phyloP scores from a whole-genome alignment of 495 filamentous ascomycete genomes.

The Opeltia flavorubescens region DNA sequence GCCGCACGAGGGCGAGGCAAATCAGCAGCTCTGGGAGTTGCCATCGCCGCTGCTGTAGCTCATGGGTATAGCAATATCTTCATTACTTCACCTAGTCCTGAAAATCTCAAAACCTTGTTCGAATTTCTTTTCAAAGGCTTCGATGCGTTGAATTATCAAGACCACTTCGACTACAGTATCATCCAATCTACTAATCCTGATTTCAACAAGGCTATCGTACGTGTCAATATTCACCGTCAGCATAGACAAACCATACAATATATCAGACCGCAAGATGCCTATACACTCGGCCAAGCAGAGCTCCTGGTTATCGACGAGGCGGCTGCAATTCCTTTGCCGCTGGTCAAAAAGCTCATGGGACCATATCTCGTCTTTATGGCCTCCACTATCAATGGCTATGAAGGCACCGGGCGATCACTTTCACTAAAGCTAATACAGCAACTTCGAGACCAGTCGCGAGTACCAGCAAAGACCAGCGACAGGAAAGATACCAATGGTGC shows the following conservation, averaged over 20 bases:
- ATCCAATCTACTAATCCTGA: slow-evolving; percentile 97
- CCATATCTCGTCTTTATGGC: slow-evolving; percentile 99
- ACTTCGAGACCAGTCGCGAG: slow-evolving; percentile 79
- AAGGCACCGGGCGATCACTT: slow-evolving; percentile 89
- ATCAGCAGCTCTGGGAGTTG: slow-evolving; percentile 86
- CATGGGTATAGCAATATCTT: slow-evolving; percentile 99
- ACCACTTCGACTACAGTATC: slow-evolving; percentile 94
- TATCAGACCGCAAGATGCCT: slow-evolving; percentile 88
- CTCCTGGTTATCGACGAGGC: slow-evolving; percentile 96
- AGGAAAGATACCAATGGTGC: slow-evolving; percentile 53
- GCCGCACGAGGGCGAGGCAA: slow-evolving; percentile 94
- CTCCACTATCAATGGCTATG: slow-evolving; percentile 97
- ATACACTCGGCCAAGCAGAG: slow-evolving; percentile 90
- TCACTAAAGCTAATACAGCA: slow-evolving; percentile 97
- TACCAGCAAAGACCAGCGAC: slow-evolving; percentile 50
- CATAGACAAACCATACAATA: slow-evolving; percentile 98
- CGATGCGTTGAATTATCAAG: slow-evolving; percentile 80
- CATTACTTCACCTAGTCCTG: slow-evolving; percentile 94
- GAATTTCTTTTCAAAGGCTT: slow-evolving; percentile 99
- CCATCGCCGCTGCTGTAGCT: slow-evolving; percentile 84
- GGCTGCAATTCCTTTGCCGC: slow-evolving; percentile 84
- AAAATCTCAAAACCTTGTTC: slow-evolving; percentile 96
- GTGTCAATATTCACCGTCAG: slow-evolving; percentile 88
- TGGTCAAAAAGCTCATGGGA: slow-evolving; percentile 88
- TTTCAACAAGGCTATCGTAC: slow-evolving; percentile 96